These are phyloP conservation scores for Singerocomus inundabilis DNA, from an alignment of 1,284 basidiomycete species.

Conservation along the genomic window DNA sequence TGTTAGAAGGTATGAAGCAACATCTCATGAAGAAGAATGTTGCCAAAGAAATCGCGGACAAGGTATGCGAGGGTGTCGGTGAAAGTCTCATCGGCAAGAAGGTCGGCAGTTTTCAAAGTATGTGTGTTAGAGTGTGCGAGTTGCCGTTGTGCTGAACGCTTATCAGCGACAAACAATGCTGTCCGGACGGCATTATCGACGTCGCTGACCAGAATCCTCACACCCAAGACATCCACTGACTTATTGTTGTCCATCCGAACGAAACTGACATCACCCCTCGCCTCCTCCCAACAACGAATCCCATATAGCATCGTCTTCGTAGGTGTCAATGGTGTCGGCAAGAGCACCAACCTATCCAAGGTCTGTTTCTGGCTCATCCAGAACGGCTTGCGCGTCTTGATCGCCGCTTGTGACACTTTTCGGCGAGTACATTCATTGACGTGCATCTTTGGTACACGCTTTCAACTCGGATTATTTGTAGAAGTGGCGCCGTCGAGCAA, in stretches of 20 bases:
- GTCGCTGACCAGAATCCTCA: constrained; percentile 90
- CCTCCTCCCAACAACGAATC: constrained; percentile 70
- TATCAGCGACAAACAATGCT: constrained; percentile 76
- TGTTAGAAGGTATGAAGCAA: constrained; percentile 92
- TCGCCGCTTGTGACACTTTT: constrained; percentile 99
- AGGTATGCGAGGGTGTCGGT: constrained; percentile 92
- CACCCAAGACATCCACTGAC: constrained; percentile 96
- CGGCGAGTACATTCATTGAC: constrained; percentile 44
- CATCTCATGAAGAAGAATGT: constrained; percentile 99
- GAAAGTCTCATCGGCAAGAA: constrained; percentile 89
- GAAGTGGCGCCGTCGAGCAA: constrained; percentile 97
- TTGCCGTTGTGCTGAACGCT: constrained; percentile 8
- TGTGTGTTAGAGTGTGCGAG: constrained; percentile 32
- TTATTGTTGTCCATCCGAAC: constrained; percentile 79
- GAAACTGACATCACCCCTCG: constrained; percentile 66
- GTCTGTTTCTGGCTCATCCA: constrained; percentile 99
- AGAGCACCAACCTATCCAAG: constrained; percentile 97
- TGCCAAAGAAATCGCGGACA: constrained; percentile 91
- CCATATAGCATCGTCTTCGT: constrained; percentile 97
- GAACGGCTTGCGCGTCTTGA: constrained; percentile 89
- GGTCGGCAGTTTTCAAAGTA: constrained; percentile 83
- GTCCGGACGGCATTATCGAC: constrained; percentile 83
- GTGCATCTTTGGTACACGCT: not conserved
- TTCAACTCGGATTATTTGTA: constrained; percentile 26
- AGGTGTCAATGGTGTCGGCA: constrained; percentile 99